Evolutionary conservation across 352 stramenopile genomes (phyloP), one percentile per base, ranked within the genome.

Genomic region (Pythium apleroticum): DNA sequence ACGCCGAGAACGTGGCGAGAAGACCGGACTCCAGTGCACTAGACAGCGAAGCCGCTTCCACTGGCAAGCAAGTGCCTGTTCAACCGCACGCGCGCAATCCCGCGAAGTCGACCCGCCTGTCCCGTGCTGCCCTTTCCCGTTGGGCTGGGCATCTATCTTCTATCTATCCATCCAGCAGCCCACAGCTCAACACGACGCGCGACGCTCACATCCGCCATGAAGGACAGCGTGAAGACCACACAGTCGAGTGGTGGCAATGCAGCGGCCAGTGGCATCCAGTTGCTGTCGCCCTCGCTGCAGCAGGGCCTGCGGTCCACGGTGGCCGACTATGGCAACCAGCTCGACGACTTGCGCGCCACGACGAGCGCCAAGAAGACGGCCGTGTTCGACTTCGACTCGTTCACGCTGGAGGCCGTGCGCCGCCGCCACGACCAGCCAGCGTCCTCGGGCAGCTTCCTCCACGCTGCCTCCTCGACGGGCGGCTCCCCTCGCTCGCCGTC

Each of bases 331-430:
- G 25, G 9, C 33, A 12, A 11, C 20, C 10, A 19, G n/a, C 25
- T 56, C 27, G 19, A 19, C 15, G 33, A 59, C 19, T 15, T 52
- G 17, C 28, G 33, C 41, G 4, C 35, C 6, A n/a, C n/a, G 5
- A 25, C 39, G 19, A 30, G 24, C 52, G 7, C n/a, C 28, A 37
- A 12, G 24, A 59, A 60, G 20, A 22, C 52, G 8, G 49, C 61
- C 0, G 52, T 62, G 22, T 69, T 69, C 22, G 73, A 85, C 33
- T 84, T 80, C 52, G 75, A 88, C 41, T 58, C 61, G 25, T 84
- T 85, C 65, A 88, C 78, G 28, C 52, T 84, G 35, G 76, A 74
- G 27, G 69, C 78, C 2, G 74, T 88, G 56, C 70, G 63, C 17
- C 30, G 52, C 39, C 52, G 60, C 63, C 25, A 66, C 39, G 45